Evolutionary conservation across 805 yeast species (phyloP).

Genomic region (Starmerella lactis-condensi): DNA sequence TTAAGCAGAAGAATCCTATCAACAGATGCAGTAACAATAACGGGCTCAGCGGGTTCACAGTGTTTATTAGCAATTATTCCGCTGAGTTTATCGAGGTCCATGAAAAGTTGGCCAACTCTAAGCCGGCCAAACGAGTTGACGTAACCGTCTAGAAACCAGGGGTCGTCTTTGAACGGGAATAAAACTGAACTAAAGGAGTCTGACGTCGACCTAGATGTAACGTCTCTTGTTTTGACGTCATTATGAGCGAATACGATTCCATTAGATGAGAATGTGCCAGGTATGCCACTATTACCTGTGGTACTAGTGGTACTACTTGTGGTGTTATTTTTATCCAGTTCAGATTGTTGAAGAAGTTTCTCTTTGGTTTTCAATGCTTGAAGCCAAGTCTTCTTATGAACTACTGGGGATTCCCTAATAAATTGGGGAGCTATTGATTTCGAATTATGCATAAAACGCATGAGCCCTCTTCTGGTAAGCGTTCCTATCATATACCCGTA

Average conservation of each 20-base stretch:
- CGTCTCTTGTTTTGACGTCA: slow-evolving; percentile 50
- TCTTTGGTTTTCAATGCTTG: slow-evolving; percentile 62
- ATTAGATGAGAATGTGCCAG: too few species aligned
- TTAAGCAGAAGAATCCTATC: slow-evolving; percentile 78
- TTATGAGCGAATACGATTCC: slow-evolving; percentile 33
- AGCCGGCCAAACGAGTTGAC: slow-evolving; percentile 81
- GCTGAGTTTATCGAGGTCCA: slow-evolving; percentile 83
- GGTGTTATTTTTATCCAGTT: slow-evolving; percentile 19
- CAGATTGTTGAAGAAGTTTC: slow-evolving; percentile 46
- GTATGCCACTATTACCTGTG: slow-evolving; percentile 19
- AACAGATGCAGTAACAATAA: slow-evolving; percentile 87
- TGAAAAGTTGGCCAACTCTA: slow-evolving; percentile 82
- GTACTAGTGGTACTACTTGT: too few species aligned
- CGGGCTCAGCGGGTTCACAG: slow-evolving; percentile 89
- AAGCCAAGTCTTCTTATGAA: slow-evolving; percentile 56
- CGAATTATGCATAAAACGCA: too few species aligned
- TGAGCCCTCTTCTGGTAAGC: too few species aligned
- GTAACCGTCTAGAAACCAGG: slow-evolving; percentile 67
- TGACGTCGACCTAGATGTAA: slow-evolving; percentile 52
- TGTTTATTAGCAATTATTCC: slow-evolving; percentile 87
- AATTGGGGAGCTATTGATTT: slow-evolving; percentile 3
- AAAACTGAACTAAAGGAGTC: slow-evolving; percentile 39
- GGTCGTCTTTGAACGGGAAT: slow-evolving; percentile 70
- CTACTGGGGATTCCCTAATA: slow-evolving; percentile 23
- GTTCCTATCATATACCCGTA: too few species aligned